A percentile compares a stretch with the other conserved stretches of the same genome.
phyloP scores from a whole-genome alignment of 2,329 filamentous ascomycete species.

The Talaromyces islandicus region DNA sequence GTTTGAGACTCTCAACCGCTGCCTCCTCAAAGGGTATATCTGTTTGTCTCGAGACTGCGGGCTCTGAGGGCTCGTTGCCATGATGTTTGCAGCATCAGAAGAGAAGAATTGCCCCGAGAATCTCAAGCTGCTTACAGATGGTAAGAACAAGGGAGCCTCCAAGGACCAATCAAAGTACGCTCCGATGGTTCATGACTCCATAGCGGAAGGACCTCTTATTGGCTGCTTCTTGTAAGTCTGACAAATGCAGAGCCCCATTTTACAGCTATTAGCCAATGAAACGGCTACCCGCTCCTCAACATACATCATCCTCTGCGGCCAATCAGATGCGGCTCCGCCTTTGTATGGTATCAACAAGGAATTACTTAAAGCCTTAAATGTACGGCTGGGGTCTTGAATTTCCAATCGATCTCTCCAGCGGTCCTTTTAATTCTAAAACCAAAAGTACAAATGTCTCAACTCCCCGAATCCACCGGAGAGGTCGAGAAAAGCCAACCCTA shows the following conservation, averaged over 20 bases:
- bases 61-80: neutral
- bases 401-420: neutral
- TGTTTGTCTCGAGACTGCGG: neutral
- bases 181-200: neutral
- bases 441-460: neutral
- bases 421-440: neutral
- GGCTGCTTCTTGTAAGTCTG: neutral
- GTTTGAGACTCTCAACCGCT: constrained; percentile 13
- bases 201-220: neutral
- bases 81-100: neutral
- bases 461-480: neutral
- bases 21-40: constrained; percentile 1
- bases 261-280: neutral
- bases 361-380: neutral
- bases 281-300: neutral
- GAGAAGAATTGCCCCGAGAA: neutral
- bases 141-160: neutral
- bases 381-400: neutral
- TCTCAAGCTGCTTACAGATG: neutral
- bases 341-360: neutral
- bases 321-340: constrained; percentile 1
- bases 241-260: neutral
- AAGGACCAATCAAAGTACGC: neutral
- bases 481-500: constrained; percentile 13
- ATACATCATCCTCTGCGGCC: neutral